These are phyloP conservation scores for Enteropsectra breve DNA, from an alignment of 371 early-diverging fungal species.

Conservation along the genomic window DNA sequence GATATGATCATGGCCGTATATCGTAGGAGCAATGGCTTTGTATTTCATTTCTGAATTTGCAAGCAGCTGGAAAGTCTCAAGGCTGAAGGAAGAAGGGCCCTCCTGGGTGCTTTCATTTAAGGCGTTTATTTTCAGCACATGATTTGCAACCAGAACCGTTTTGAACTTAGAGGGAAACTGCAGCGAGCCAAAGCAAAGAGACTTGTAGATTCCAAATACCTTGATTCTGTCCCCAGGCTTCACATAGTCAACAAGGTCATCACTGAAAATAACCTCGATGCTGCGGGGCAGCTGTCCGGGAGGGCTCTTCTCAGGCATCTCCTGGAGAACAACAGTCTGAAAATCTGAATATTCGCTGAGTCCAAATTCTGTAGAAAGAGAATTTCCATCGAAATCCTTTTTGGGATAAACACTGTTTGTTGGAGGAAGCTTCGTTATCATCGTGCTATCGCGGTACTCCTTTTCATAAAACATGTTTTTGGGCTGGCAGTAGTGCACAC, in stretches of 20 bases:
- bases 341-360: slow-evolving; percentile 80
- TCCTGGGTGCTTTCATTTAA: not conserved
- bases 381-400: slow-evolving; percentile 74
- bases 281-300: slow-evolving; percentile 90
- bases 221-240: slow-evolving; percentile 96
- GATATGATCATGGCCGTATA: slow-evolving; percentile 85
- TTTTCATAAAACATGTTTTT: slow-evolving; percentile 71
- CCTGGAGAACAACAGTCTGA: slow-evolving; percentile 87
- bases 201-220: slow-evolving; percentile 82
- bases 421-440: slow-evolving; percentile 64
- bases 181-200: slow-evolving; percentile 64
- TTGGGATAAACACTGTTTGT: slow-evolving; percentile 63
- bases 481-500: slow-evolving; percentile 80
- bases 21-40: slow-evolving; percentile 83
- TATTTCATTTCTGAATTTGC: slow-evolving; percentile 67
- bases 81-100: slow-evolving; percentile 66
- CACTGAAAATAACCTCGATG: slow-evolving; percentile 83
- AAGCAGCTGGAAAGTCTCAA: slow-evolving; percentile 70
- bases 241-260: slow-evolving; percentile 83
- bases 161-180: slow-evolving; percentile 59
- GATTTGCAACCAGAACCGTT: slow-evolving; percentile 78
- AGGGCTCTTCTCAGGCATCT: slow-evolving; percentile 97
- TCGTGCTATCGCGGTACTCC: slow-evolving; percentile 76
- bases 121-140: slow-evolving; percentile 67
- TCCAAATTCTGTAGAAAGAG: slow-evolving; percentile 83